phyloP scores from a whole-genome alignment of 768 basidiomycete genomes.

The Agaricus blazei region DNA sequence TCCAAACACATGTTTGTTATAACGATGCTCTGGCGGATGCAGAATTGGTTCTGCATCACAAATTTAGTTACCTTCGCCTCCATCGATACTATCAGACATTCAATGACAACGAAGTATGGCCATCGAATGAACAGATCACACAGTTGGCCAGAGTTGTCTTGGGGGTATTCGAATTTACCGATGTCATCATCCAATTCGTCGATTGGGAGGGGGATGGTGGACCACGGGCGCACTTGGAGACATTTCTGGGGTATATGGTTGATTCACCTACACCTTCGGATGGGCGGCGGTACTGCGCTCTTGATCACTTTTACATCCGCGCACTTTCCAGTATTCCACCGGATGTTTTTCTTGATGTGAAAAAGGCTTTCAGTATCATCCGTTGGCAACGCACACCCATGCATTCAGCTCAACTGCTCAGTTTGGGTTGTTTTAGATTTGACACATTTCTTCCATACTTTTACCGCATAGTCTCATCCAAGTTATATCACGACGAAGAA shows the following conservation, averaged over 20 bases:
- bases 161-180: background rate
- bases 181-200: background rate
- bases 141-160: background rate
- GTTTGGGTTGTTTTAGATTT: too few relatives aligned
- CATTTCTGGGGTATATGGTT: background rate
- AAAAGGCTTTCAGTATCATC: background rate
- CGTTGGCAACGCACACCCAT: too few relatives aligned
- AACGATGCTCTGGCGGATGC: background rate
- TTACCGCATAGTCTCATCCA: too few relatives aligned
- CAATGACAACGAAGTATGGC: background rate
- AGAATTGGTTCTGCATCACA: background rate
- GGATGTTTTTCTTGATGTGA: background rate
- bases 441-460: too few relatives aligned
- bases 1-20: background rate
- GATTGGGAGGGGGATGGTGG: background rate
- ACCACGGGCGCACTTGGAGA: background rate
- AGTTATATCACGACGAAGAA: too few relatives aligned
- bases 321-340: background rate
- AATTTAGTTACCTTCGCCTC: background rate
- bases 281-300: background rate
- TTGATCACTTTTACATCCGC: background rate
- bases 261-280: background rate
- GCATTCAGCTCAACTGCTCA: too few relatives aligned
- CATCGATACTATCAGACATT: background rate
- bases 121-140: background rate